Conservation (phyloP, 441 rosid species). For the Hura crepitans region DNA sequence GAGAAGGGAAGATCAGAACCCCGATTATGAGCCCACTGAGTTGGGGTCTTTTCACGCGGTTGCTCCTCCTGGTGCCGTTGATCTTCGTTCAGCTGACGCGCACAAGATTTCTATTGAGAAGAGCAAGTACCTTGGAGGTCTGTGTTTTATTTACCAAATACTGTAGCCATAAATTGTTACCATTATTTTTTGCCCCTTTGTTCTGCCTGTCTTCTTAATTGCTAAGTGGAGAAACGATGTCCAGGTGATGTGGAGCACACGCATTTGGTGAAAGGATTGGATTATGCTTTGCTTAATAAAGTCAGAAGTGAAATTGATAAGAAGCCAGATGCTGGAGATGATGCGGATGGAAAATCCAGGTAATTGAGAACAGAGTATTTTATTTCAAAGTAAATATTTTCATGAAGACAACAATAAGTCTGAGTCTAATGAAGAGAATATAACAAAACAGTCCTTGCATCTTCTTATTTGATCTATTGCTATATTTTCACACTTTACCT, state of each 20-base stretch:
- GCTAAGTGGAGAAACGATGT: slow-evolving; percentile 10
- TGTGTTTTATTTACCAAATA: slow-evolving; percentile 18
- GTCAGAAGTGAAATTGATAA: slow-evolving; percentile 88
- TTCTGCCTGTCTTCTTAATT: background rate
- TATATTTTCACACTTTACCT: background rate
- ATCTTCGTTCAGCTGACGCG: slow-evolving; percentile 70
- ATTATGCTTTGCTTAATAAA: slow-evolving; percentile 84
- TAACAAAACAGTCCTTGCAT: background rate
- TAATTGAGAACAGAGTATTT: slow-evolving; percentile 17
- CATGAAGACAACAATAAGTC: background rate
- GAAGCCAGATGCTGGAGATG: slow-evolving; percentile 79
- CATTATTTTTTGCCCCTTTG: background rate
- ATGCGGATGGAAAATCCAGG: slow-evolving; percentile 59
- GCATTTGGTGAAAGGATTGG: slow-evolving; percentile 95
- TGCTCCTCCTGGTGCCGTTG: slow-evolving; percentile 89
- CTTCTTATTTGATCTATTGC: background rate
- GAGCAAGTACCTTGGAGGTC: slow-evolving; percentile 99
- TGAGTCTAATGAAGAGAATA: background rate
- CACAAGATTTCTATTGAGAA: slow-evolving; percentile 83
- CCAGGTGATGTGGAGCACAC: slow-evolving; percentile 96
- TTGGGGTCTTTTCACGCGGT: slow-evolving; percentile 90
- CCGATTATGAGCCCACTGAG: slow-evolving; percentile 80
- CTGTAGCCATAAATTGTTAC: background rate
- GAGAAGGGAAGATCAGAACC: slow-evolving; percentile 94
- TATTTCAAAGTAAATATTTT: background rate